Conservation (phyloP, 2,329 filamentous ascomycete species). For the Pseudocercospora fijiensis region DNA sequence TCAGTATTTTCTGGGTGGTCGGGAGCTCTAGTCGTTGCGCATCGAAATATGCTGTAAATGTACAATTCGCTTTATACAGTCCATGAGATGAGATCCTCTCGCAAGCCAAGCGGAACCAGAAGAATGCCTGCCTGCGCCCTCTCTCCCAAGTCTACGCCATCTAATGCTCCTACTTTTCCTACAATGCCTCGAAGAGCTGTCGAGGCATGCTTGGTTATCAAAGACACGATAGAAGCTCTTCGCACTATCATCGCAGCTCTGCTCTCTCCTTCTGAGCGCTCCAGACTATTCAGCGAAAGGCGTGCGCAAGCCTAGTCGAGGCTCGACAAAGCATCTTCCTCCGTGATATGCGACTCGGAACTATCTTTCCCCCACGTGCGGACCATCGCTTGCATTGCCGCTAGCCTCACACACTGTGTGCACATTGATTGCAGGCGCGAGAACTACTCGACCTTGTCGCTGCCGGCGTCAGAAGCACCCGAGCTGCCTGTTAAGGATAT, state of each 20-base stretch:
- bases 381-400: neutral
- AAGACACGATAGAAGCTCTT: neutral
- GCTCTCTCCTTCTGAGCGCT: neutral
- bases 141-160: conserved; percentile 8
- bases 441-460: conserved; percentile 34
- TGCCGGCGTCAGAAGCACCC: conserved; percentile 30
- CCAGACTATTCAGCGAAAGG: neutral
- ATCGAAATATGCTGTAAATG: conserved; percentile 4
- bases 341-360: neutral
- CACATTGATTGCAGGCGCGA: neutral
- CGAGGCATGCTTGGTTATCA: neutral
- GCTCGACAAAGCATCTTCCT: neutral
- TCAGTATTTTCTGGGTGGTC: neutral
- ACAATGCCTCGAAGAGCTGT: conserved; percentile 5
- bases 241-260: neutral
- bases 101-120: conserved; percentile 5
- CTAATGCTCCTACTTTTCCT: conserved; percentile 14
- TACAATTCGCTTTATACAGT: conserved; percentile 20
- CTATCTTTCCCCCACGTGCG: neutral
- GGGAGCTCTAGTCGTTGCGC: neutral
- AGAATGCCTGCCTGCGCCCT: conserved; percentile 12
- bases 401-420: neutral
- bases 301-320: neutral
- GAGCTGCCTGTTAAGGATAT: conserved; percentile 41
- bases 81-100: conserved; percentile 18